A percentile compares a stretch with the other conserved stretches of the same genome.
phyloP scores from a whole-genome alignment of 805 yeast species.

The Candida oleophila region DNA sequence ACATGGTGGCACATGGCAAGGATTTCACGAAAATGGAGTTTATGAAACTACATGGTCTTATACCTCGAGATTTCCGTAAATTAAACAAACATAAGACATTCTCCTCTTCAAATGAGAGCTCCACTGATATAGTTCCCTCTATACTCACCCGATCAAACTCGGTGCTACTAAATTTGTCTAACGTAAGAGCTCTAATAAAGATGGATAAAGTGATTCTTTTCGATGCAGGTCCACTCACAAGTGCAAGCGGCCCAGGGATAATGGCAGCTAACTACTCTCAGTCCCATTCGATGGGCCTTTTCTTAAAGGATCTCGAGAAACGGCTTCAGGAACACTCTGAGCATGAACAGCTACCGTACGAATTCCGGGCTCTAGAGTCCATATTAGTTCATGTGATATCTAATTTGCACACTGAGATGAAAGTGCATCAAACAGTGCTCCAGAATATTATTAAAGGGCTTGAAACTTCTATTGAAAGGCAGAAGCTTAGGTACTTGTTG shows the following conservation, averaged over 20 bases:
- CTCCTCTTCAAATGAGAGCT: constrained; percentile 4
- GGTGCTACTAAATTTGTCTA: constrained; percentile 47
- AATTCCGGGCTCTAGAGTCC: constrained; percentile 86
- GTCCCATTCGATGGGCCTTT: constrained; percentile 42
- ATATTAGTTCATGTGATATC: constrained; percentile 78
- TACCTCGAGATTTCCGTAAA: constrained; percentile 61
- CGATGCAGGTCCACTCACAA: constrained; percentile 15
- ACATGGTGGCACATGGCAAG: constrained; percentile 43
- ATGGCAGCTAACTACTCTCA: constrained; percentile 35
- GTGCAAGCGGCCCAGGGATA: constrained; percentile 17
- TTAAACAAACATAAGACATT: constrained; percentile 28
- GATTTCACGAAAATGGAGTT: constrained; percentile 44
- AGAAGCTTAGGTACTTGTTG: constrained; percentile 71
- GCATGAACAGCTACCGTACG: constrained; percentile 63
- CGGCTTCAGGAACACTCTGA: constrained; percentile 34
- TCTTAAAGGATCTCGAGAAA: constrained; percentile 41
- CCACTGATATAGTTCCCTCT: constrained; percentile 55
- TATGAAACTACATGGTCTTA: constrained; percentile 43
- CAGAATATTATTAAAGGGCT: constrained; percentile 71
- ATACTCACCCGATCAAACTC: constrained; percentile 47
- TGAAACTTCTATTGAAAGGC: constrained; percentile 79
- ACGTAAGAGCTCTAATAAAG: constrained; percentile 52
- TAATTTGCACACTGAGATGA: constrained; percentile 82
- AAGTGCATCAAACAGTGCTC: constrained; percentile 75
- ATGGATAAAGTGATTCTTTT: constrained; percentile 53